Percentiles rank a stretch among this genome's conserved stretches.
Evolutionary conservation across 2,329 filamentous ascomycete genomes (phyloP).

Genomic region (Metarhizium brunneum): DNA sequence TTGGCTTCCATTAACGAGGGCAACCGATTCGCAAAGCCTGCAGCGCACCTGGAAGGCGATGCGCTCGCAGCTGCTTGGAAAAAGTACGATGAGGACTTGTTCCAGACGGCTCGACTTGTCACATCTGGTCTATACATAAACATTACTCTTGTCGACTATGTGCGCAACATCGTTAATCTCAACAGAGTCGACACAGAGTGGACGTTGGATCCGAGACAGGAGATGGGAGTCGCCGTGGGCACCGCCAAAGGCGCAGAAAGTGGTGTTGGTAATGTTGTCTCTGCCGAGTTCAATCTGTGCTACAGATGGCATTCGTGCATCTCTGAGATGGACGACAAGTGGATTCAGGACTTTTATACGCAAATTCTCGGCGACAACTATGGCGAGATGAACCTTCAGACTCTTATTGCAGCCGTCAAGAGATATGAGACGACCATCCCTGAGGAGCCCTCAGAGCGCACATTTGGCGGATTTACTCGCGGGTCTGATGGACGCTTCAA

Average conservation of each 20-base stretch:
- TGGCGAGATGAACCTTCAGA: slow-evolving; percentile 43
- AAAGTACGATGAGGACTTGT: slow-evolving; percentile 68
- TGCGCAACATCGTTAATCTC: slow-evolving; percentile 64
- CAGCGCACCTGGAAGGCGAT: slow-evolving; percentile 37
- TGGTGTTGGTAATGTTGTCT: slow-evolving; percentile 74
- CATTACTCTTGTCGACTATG: slow-evolving; percentile 69
- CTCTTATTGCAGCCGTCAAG: slow-evolving; percentile 53
- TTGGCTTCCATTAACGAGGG: slow-evolving; percentile 80
- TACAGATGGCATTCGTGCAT: slow-evolving; percentile 85
- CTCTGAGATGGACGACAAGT: slow-evolving; percentile 61
- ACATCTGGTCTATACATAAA: slow-evolving; percentile 70
- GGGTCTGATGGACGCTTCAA: slow-evolving; percentile 58
- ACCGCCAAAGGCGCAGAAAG: slow-evolving; percentile 52
- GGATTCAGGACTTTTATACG: slow-evolving; percentile 63
- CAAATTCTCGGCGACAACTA: slow-evolving; percentile 49
- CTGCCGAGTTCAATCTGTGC: slow-evolving; percentile 80
- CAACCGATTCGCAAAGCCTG: slow-evolving; percentile 63
- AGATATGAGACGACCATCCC: slow-evolving; percentile 53
- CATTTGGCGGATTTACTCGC: slow-evolving; percentile 58
- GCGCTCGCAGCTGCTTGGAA: slow-evolving; percentile 44
- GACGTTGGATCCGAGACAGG: slow-evolving; percentile 68
- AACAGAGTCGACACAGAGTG: slow-evolving; percentile 57
- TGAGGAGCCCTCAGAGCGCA: slow-evolving; percentile 58
- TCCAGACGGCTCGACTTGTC: slow-evolving; percentile 69
- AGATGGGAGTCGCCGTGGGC: slow-evolving; percentile 48